phyloP scores from a whole-genome alignment of 2,329 filamentous ascomycete species.

The Phyllachora maydis region DNA sequence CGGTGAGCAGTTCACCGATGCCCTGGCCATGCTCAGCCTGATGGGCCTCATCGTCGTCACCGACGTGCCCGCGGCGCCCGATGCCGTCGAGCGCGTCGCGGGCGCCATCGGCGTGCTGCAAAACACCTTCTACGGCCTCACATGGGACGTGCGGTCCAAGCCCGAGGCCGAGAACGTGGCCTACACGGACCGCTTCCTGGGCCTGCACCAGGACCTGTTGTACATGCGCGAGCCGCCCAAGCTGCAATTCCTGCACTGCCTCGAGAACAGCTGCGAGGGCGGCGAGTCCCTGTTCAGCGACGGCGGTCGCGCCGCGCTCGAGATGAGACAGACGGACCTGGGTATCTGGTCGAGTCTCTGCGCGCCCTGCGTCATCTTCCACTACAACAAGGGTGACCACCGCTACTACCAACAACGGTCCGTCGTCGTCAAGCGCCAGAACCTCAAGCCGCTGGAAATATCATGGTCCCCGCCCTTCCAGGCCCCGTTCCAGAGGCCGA shows the following conservation, averaged over 20 bases:
- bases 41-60: conserved; percentile 62
- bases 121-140: conserved; percentile 77
- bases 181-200: conserved; percentile 64
- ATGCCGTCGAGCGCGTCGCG: conserved; percentile 46
- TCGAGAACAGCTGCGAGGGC: conserved; percentile 59
- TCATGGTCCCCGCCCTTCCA: conserved; percentile 75
- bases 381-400: conserved; percentile 46
- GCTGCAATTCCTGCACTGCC: conserved; percentile 75
- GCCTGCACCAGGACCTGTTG: conserved; percentile 83
- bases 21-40: conserved; percentile 37
- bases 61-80: conserved; percentile 47
- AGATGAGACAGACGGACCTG: conserved; percentile 11
- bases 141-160: conserved; percentile 75
- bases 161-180: conserved; percentile 78
- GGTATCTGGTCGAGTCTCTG: conserved; percentile 40
- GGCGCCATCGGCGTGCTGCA: conserved; percentile 57
- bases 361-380: conserved; percentile 38
- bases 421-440: conserved; percentile 24
- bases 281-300: conserved; percentile 81
- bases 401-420: conserved; percentile 35
- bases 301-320: conserved; percentile 36
- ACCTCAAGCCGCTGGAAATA: conserved; percentile 14
- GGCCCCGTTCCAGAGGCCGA: conserved; percentile 19
- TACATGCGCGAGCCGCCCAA: conserved; percentile 66
- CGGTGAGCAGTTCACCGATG: conserved; percentile 34